phyloP scores from a whole-genome alignment of 495 filamentous ascomycete species.

The Trichoderma parareesei region DNA sequence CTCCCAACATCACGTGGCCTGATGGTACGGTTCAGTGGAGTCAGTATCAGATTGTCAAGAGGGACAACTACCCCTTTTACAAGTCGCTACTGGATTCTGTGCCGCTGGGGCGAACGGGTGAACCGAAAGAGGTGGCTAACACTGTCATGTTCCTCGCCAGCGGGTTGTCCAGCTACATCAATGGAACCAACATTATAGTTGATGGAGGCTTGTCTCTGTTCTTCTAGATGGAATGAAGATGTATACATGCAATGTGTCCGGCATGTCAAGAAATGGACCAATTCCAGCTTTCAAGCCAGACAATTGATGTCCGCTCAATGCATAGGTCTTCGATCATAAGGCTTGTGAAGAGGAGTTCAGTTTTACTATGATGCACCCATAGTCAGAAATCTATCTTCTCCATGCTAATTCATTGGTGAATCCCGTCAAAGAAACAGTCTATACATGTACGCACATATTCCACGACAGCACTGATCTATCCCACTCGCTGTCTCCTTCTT shows the following conservation, averaged over 20 bases:
- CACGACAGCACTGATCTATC: slow-evolving; percentile 26
- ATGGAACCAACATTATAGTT: slow-evolving; percentile 41
- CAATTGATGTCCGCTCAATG: not conserved
- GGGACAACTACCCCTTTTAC: not conserved
- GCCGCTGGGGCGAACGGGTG: slow-evolving; percentile 62
- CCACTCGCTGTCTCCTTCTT: slow-evolving; percentile 35
- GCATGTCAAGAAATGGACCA: not conserved
- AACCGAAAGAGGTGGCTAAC: slow-evolving; percentile 55
- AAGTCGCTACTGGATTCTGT: not conserved
- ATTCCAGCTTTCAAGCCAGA: not conserved
- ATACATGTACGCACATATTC: too few relatives aligned
- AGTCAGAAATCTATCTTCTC: too few relatives aligned
- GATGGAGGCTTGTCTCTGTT: slow-evolving; percentile 23
- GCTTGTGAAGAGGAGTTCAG: not conserved
- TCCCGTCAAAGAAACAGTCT: too few relatives aligned
- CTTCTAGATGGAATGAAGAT: not conserved
- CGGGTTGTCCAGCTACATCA: slow-evolving; percentile 59
- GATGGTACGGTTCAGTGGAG: not conserved
- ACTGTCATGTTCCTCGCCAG: slow-evolving; percentile 58
- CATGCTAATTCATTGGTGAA: too few relatives aligned
- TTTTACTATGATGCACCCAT: too few relatives aligned
- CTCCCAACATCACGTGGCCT: not conserved
- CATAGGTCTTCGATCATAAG: not conserved
- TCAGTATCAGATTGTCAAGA: not conserved
- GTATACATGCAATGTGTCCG: not conserved